phyloP scores from a whole-genome alignment of 2,329 filamentous ascomycete species.

The Neonectria ditissima region DNA sequence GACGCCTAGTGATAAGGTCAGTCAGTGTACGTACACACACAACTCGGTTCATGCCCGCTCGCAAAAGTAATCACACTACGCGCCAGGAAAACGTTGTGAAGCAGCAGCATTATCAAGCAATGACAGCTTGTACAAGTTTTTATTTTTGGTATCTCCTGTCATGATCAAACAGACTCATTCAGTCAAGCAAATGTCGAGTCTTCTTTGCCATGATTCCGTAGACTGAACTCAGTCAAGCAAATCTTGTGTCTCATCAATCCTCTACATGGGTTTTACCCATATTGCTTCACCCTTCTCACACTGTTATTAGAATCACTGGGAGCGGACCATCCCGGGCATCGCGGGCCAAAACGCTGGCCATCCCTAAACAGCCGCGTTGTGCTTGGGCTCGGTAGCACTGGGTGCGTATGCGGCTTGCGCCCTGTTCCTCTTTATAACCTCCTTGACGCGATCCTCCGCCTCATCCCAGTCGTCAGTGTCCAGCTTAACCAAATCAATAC shows the following conservation, averaged over 20 bases:
- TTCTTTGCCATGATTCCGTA: slow-evolving; percentile 17
- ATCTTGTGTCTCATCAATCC: not conserved
- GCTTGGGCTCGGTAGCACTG: slow-evolving; percentile 54
- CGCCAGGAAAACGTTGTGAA: not conserved
- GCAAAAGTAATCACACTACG: not conserved
- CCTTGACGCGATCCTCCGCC: slow-evolving; percentile 85
- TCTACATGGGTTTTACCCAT: slow-evolving; percentile 1
- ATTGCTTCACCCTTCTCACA: not conserved
- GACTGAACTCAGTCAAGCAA: slow-evolving; percentile 3
- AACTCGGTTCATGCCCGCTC: not conserved
- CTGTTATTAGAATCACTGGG: not conserved
- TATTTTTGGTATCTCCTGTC: slow-evolving; percentile 26
- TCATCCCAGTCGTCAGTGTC: slow-evolving; percentile 91
- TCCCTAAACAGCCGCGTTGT: slow-evolving; percentile 47
- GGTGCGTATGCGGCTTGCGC: slow-evolving; percentile 67
- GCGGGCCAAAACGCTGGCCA: slow-evolving; percentile 31
- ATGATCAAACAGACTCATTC: slow-evolving; percentile 16
- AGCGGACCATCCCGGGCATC: slow-evolving; percentile 1
- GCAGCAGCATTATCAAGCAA: not conserved
- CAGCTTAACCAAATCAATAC: slow-evolving; percentile 83
- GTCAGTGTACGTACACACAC: not conserved
- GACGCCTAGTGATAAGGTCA: not conserved
- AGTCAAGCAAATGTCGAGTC: slow-evolving; percentile 4
- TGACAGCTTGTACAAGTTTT: slow-evolving; percentile 4
- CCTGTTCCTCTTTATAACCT: slow-evolving; percentile 79